phyloP scores from a whole-genome alignment of 805 yeast species.

The Yamadazyma phyllophila region DNA sequence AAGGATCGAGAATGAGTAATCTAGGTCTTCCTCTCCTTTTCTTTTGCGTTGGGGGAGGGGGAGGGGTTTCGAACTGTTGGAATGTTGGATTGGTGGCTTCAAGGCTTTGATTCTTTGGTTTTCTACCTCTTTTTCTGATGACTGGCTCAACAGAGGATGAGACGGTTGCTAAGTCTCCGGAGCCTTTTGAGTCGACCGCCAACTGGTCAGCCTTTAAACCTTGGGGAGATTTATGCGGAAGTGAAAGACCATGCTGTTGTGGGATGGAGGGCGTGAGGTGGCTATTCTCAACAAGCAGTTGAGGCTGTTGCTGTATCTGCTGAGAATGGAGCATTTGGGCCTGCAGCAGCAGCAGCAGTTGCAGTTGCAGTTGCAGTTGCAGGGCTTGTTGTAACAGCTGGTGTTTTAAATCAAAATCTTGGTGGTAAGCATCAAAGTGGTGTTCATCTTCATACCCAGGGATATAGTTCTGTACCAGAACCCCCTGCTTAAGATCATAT shows the following conservation, averaged over 20 bases:
- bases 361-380: conserved; percentile 4
- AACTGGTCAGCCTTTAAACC: too few species aligned
- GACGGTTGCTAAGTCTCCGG: neutral
- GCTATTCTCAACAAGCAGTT: neutral
- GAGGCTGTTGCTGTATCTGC: conserved; percentile 12
- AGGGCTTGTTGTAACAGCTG: conserved; percentile 1
- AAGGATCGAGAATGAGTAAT: conserved; percentile 38
- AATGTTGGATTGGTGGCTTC: conserved; percentile 8
- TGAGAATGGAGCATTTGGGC: conserved; percentile 10
- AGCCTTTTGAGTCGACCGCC: neutral
- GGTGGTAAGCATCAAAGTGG: conserved; percentile 8
- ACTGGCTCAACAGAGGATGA: conserved; percentile 6
- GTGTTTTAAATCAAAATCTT: conserved; percentile 3
- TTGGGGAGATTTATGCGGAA: conserved; percentile 12
- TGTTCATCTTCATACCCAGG: conserved; percentile 6
- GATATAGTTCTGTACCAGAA: neutral
- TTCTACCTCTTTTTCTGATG: conserved; percentile 12
- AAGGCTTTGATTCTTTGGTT: conserved; percentile 6
- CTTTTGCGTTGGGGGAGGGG: conserved; percentile 14
- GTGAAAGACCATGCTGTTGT: neutral
- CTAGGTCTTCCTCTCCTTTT: conserved; percentile 44
- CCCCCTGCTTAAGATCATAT: conserved; percentile 2
- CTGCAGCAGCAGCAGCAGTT: conserved; percentile 8
- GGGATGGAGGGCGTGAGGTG: conserved; percentile 1
- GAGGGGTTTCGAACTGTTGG: conserved; percentile 6